These are phyloP conservation scores for Clitoria ternatea DNA, from an alignment of 306 rosid genomes.

Conservation along the genomic window DNA sequence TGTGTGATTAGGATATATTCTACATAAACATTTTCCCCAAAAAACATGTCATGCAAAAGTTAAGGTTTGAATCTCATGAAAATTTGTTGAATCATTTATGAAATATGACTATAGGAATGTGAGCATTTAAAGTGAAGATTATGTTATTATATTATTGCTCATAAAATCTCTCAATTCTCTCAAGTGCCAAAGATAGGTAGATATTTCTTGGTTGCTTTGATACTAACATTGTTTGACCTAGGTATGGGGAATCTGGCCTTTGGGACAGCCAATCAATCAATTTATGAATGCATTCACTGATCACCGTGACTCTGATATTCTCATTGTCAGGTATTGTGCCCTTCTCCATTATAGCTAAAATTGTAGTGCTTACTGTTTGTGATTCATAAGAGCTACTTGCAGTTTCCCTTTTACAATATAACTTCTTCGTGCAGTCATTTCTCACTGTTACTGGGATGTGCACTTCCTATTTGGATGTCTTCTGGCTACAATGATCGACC, in stretches of 20 bases:
- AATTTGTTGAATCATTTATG: background rate
- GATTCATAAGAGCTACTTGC: constrained; percentile 14
- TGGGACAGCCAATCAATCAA: constrained; percentile 70
- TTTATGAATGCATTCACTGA: constrained; percentile 97
- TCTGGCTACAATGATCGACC: constrained; percentile 84
- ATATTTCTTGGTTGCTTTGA: constrained; percentile 14
- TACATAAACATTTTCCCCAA: background rate
- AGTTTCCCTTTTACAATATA: constrained; percentile 14
- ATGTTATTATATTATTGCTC: background rate
- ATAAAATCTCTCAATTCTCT: constrained; percentile 14
- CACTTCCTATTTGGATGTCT: constrained; percentile 94
- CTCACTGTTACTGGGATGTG: constrained; percentile 91
- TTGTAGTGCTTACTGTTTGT: constrained; percentile 3
- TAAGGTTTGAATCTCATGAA: constrained; percentile 3
- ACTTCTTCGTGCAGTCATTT: constrained; percentile 60
- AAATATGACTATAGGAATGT: background rate
- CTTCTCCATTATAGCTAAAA: background rate
- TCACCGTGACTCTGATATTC: constrained; percentile 92
- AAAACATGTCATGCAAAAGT: background rate
- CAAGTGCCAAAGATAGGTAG: background rate
- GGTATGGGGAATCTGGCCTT: constrained; percentile 97
- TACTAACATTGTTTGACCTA: constrained; percentile 32
- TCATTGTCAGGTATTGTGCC: constrained; percentile 69
- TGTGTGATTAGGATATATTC: background rate
- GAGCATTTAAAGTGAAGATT: constrained; percentile 1